Conservation (phyloP, 2,329 filamentous ascomycete species). For the Seiridium unicorne region DNA sequence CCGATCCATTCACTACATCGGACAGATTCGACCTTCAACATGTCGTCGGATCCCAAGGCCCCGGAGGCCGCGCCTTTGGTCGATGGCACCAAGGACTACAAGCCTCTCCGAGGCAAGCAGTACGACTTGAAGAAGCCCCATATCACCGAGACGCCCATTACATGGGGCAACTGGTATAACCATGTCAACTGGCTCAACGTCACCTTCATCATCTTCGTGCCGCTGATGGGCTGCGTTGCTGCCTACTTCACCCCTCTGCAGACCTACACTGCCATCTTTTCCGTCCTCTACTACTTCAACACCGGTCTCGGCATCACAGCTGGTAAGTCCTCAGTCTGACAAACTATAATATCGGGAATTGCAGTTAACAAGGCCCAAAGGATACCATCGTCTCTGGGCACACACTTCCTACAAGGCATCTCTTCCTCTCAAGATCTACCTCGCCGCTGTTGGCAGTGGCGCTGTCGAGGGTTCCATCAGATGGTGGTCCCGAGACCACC, state of each 20-base stretch:
- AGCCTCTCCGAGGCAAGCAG: slow-evolving; percentile 43
- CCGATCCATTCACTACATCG: not conserved
- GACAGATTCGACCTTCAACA: not conserved
- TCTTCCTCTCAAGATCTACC: slow-evolving; percentile 42
- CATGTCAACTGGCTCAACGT: slow-evolving; percentile 95
- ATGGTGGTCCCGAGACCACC: slow-evolving; percentile 49
- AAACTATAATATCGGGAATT: not conserved
- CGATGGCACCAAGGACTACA: slow-evolving; percentile 56
- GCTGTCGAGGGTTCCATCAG: slow-evolving; percentile 48
- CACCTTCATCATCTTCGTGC: slow-evolving; percentile 75
- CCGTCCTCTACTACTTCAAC: slow-evolving; percentile 40
- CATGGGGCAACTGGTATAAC: slow-evolving; percentile 81
- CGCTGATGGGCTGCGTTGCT: slow-evolving; percentile 69
- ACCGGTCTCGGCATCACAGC: slow-evolving; percentile 33
- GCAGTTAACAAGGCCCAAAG: slow-evolving; percentile 11
- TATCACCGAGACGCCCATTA: slow-evolving; percentile 81
- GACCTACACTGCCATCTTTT: slow-evolving; percentile 32
- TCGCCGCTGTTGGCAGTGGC: slow-evolving; percentile 44
- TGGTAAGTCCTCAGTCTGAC: slow-evolving; percentile 17
- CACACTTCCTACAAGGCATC: slow-evolving; percentile 45
- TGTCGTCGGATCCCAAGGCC: slow-evolving; percentile 36
- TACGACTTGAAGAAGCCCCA: slow-evolving; percentile 70
- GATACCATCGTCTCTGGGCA: slow-evolving; percentile 37
- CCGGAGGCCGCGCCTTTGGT: slow-evolving; percentile 39
- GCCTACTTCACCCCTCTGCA: slow-evolving; percentile 71